These are phyloP conservation scores for Eurotiales sp. DNA, from an alignment of 2,329 filamentous ascomycete species.

Conservation along the genomic window DNA sequence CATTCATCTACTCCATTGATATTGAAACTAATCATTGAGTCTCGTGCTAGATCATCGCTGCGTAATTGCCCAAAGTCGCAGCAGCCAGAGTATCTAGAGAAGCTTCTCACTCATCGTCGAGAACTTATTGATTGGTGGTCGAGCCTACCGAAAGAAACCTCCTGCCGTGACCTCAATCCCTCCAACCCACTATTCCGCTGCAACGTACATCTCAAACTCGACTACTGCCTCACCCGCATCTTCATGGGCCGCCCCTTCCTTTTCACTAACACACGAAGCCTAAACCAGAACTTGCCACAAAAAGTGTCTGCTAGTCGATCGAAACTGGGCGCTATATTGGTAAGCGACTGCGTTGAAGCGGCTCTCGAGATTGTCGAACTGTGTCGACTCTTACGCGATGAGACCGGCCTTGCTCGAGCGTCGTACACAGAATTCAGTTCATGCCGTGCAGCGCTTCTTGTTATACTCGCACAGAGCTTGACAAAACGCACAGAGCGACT, in stretches of 20 bases:
- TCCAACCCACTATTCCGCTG: slow-evolving; percentile 43
- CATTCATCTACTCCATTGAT: neutral
- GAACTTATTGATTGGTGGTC: slow-evolving; percentile 43
- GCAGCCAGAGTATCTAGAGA: slow-evolving; percentile 39
- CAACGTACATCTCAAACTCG: slow-evolving; percentile 50
- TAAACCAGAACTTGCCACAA: slow-evolving; percentile 22
- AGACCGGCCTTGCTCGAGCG: slow-evolving; percentile 52
- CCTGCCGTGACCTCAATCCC: slow-evolving; percentile 41
- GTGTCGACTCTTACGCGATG: slow-evolving; percentile 48
- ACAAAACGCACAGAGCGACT: slow-evolving; percentile 41
- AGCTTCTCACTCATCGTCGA: slow-evolving; percentile 36
- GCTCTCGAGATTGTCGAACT: slow-evolving; percentile 51
- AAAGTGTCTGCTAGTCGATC: slow-evolving; percentile 30
- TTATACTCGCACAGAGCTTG: slow-evolving; percentile 40
- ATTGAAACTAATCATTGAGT: slow-evolving; percentile 22
- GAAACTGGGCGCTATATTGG: slow-evolving; percentile 38
- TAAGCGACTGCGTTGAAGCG: slow-evolving; percentile 52
- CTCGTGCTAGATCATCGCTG: slow-evolving; percentile 29
- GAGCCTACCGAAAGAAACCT: slow-evolving; percentile 33
- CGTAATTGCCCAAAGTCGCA: slow-evolving; percentile 37
- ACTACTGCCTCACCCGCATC: slow-evolving; percentile 52
- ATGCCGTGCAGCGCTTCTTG: slow-evolving; percentile 52
- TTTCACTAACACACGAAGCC: slow-evolving; percentile 37
- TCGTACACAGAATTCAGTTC: slow-evolving; percentile 57
- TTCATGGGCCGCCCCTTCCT: slow-evolving; percentile 55